These are phyloP conservation scores for Alloascoidea africana DNA, from an alignment of 805 yeast species.

Conservation along the genomic window DNA sequence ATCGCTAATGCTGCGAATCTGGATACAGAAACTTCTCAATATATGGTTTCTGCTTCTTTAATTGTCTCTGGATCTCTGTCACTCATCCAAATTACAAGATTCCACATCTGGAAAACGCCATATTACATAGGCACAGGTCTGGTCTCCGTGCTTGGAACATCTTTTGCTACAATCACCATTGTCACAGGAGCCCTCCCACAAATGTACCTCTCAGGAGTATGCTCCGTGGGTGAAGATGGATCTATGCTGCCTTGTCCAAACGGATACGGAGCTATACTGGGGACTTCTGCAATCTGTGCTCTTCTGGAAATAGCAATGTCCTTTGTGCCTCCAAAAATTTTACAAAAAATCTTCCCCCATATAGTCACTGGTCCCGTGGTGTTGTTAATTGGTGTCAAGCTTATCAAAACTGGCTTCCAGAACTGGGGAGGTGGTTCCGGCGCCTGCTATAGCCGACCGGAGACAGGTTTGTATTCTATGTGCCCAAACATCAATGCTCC, in stretches of 20 bases:
- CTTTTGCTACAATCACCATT: conserved; percentile 61
- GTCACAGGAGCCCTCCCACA: conserved; percentile 49
- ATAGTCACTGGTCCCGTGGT: conserved; percentile 73
- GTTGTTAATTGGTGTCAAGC: conserved; percentile 43
- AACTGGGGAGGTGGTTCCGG: conserved; percentile 66
- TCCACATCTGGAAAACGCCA: conserved; percentile 50
- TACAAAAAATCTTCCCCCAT: conserved; percentile 57
- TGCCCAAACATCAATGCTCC: conserved; percentile 8
- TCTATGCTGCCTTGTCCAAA: conserved; percentile 50
- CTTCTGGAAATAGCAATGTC: conserved; percentile 46
- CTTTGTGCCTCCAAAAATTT: conserved; percentile 43
- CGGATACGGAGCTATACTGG: conserved; percentile 59
- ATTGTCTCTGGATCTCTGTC: conserved; percentile 50
- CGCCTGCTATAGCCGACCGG: conserved; percentile 16
- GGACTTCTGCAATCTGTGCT: conserved; percentile 48
- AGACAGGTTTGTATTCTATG: conserved; percentile 5
- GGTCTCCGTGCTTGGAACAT: conserved; percentile 63
- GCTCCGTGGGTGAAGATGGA: conserved; percentile 41
- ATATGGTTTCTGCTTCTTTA: conserved; percentile 39
- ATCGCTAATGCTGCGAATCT: conserved; percentile 42
- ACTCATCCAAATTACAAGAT: conserved; percentile 48
- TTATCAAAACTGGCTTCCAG: conserved; percentile 44
- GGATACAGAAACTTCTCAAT: conserved; percentile 26
- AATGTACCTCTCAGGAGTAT: conserved; percentile 46
- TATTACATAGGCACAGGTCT: conserved; percentile 63